Evolutionary conservation across 768 basidiomycete genomes (phyloP).

Genomic region (Leccinum subtestaceum): DNA sequence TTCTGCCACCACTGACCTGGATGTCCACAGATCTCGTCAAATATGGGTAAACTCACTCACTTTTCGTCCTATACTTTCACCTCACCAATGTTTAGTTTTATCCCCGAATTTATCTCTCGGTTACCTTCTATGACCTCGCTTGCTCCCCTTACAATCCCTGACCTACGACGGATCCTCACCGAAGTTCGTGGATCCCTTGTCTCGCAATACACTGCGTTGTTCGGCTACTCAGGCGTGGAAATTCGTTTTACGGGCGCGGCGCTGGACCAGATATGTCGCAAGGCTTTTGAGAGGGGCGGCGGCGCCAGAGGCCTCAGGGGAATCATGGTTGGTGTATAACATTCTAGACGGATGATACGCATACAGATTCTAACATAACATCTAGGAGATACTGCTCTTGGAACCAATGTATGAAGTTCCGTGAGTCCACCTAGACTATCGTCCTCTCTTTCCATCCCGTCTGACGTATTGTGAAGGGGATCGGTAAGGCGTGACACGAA

Average conservation of each 20-base stretch:
- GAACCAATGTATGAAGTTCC: conserved; percentile 94
- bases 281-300: conserved; percentile 78
- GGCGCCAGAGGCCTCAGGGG: conserved; percentile 89
- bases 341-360: background rate
- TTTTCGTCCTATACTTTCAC: background rate
- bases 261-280: conserved; percentile 75
- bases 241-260: conserved; percentile 83
- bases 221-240: conserved; percentile 80
- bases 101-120: conserved; percentile 93
- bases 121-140: conserved; percentile 90
- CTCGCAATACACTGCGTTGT: conserved; percentile 84
- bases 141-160: conserved; percentile 70
- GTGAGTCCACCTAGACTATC: conserved; percentile 46
- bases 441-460: conserved; percentile 1
- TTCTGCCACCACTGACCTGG: background rate
- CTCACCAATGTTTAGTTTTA: conserved; percentile 53
- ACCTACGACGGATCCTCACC: conserved; percentile 86
- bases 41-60: conserved; percentile 58
- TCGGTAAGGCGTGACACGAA: conserved; percentile 47
- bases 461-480: conserved; percentile 41
- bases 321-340: conserved; percentile 61
- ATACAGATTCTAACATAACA: background rate
- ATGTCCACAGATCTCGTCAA: conserved; percentile 64
- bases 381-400: conserved; percentile 72
- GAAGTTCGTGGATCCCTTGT: conserved; percentile 90